Evolutionary conservation across 176 grass and related monocot species (phyloP).

Genomic region (Eragrostis nindensis): DNA sequence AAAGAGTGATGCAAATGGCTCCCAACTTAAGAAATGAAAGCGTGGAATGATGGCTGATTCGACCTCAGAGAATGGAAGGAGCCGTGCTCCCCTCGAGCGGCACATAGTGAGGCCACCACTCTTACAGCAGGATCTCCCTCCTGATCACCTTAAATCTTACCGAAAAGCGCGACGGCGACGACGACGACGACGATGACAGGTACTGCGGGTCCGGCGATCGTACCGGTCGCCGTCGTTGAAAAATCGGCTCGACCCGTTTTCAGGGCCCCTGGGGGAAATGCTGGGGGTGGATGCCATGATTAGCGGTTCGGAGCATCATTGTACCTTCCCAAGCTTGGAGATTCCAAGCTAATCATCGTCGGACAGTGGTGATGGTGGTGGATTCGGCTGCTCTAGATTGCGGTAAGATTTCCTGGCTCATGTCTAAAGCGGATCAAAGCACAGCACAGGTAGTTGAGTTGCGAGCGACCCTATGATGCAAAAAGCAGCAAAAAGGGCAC

Average conservation of each 20-base stretch:
- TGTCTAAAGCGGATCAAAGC: constrained; percentile 25
- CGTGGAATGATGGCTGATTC: constrained; percentile 49
- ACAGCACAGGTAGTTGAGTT: constrained; percentile 35
- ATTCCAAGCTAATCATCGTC: constrained; percentile 56
- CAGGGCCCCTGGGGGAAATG: neutral
- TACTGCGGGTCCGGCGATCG: neutral
- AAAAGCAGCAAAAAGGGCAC: constrained; percentile 42
- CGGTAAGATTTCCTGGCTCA: constrained; percentile 43
- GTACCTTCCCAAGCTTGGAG: constrained; percentile 36
- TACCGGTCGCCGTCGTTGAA: constrained; percentile 47
- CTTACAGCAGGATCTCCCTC: constrained; percentile 27
- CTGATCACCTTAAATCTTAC: constrained; percentile 42
- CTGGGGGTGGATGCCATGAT: constrained; percentile 53
- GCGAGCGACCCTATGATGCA: constrained; percentile 33
- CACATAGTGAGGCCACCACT: constrained; percentile 48
- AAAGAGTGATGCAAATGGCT: constrained; percentile 50
- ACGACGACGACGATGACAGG: neutral
- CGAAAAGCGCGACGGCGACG: constrained; percentile 30
- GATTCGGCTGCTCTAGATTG: constrained; percentile 56
- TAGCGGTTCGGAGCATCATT: constrained; percentile 47
- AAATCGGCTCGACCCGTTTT: constrained; percentile 37
- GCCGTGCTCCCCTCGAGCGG: constrained; percentile 24
- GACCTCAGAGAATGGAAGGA: constrained; percentile 18
- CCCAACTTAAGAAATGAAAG: constrained; percentile 42
- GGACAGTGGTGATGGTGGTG: constrained; percentile 45